phyloP scores from a whole-genome alignment of 2,329 filamentous ascomycete species.

The Neophaeococcomyces aloes region DNA sequence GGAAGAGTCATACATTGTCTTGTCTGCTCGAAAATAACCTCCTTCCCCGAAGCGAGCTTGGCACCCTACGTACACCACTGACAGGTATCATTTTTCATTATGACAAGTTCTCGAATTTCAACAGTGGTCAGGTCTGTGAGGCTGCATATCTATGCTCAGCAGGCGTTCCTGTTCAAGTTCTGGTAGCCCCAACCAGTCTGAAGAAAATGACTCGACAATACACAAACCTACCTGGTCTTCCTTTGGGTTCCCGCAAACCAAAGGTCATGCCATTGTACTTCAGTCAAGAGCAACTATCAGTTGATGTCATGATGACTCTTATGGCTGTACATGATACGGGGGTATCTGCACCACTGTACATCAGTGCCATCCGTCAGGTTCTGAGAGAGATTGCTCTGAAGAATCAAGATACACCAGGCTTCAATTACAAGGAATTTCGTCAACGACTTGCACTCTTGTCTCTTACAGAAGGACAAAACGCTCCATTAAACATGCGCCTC shows the following conservation, averaged over 20 bases:
- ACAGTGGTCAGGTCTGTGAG: constrained; percentile 38
- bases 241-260: constrained; percentile 26
- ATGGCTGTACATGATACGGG: constrained; percentile 42
- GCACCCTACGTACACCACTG: constrained; percentile 43
- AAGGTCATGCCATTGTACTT: constrained; percentile 38
- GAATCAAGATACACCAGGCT: constrained; percentile 25
- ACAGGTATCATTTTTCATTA: constrained; percentile 57
- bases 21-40: constrained; percentile 43
- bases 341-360: constrained; percentile 39
- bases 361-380: constrained; percentile 38
- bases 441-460: not conserved
- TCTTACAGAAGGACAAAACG: constrained; percentile 35
- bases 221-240: constrained; percentile 27
- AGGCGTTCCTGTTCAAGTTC: constrained; percentile 38
- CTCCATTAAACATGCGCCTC: constrained; percentile 50
- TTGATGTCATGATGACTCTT: constrained; percentile 43
- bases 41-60: constrained; percentile 42
- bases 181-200: constrained; percentile 43
- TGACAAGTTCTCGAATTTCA: constrained; percentile 41
- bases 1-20: constrained; percentile 51
- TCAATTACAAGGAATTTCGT: constrained; percentile 39
- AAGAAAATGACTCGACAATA: constrained; percentile 35
- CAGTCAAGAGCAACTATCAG: constrained; percentile 39
- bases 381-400: constrained; percentile 41
- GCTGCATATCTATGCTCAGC: constrained; percentile 44